Evolutionary conservation across 192 early-diverging fungal genomes (phyloP), one percentile per base, ranked within the genome.

Genomic region (Pilobolus umbonatus): DNA sequence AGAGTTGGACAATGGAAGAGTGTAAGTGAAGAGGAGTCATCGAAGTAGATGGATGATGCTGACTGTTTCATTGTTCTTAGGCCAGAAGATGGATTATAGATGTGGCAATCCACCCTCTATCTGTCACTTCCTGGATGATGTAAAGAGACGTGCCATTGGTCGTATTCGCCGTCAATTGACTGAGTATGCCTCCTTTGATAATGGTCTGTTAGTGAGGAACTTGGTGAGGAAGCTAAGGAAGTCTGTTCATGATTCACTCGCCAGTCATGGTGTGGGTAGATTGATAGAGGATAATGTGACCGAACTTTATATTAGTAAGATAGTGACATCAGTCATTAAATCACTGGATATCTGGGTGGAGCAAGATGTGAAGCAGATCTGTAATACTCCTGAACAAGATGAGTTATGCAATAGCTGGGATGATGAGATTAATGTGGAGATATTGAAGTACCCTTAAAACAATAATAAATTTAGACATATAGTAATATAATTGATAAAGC

Each of bases 81-180:
- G 67, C 39, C 56, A 67, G 25, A 71, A 75, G 24, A 77, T 77
- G 75, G 77, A 79, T 36, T 82, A 79, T 49, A 73, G 79, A 45
- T 82, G 80, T 53, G 80, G 80, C 17, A 82, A 82, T 60, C 80
- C 80, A 19, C 80, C 80, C 21, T 77, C 77, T 19, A 75, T 82
- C 55, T 82, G 80, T 55, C 72, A 82, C 58, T 77, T 77, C 48
- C 64, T 83, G 22, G 17, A 11, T 17, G 36, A 69, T 62, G 56
- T 60, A 10, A 69, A 69, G 44, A 44, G 31, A 22, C 67, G 67
- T 43, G 46, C 59, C 30, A 4, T 69, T 15, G 57, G 57, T 11
- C 61, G 61, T 32, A 69, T 63, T 31, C 61, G 56, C 19, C 22
- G 30, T 17, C 61, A 59, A 44, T 39, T 69, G 34, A 58, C 40